Conservation (phyloP, 2,329 filamentous ascomycete genomes). For the Penicillium sp. region DNA sequence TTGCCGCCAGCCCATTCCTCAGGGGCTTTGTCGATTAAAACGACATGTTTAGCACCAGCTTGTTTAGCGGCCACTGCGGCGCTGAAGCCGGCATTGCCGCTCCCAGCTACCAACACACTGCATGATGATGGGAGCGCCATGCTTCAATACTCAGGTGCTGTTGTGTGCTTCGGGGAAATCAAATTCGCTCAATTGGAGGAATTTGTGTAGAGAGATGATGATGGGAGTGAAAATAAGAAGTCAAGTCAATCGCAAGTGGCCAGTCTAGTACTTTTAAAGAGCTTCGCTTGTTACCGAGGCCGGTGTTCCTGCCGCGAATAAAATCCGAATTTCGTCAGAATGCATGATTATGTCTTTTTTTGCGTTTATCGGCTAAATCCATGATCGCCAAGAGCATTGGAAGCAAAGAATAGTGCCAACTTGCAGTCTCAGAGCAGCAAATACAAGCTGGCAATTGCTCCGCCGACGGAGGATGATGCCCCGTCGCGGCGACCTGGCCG, state of each 20-base stretch:
- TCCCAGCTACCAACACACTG: conserved; percentile 53
- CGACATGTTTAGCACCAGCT: conserved; percentile 41
- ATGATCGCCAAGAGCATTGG: no score
- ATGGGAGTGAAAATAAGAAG: neutral
- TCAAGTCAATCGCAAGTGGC: neutral
- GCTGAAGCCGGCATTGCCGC: conserved; percentile 62
- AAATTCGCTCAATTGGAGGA: no score
- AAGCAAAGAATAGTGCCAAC: no score
- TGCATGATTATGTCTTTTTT: neutral
- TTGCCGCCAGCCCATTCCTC: conserved; percentile 60
- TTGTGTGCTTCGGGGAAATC: no score
- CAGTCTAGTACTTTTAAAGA: neutral
- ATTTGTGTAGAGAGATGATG: no score
- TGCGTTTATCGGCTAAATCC: neutral
- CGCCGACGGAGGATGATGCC: neutral
- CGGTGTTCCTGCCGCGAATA: neutral
- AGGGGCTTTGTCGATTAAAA: conserved; percentile 60
- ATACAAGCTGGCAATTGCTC: no score
- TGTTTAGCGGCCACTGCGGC: conserved; percentile 57
- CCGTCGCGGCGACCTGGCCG: neutral
- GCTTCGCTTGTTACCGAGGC: neutral
- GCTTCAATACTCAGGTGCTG: neutral
- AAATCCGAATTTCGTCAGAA: neutral
- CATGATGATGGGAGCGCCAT: conserved; percentile 17
- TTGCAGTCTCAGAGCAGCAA: no score